Evolutionary conservation across 1,139 yeast species (phyloP).

Genomic region (Lodderomyces metapsilosis): DNA sequence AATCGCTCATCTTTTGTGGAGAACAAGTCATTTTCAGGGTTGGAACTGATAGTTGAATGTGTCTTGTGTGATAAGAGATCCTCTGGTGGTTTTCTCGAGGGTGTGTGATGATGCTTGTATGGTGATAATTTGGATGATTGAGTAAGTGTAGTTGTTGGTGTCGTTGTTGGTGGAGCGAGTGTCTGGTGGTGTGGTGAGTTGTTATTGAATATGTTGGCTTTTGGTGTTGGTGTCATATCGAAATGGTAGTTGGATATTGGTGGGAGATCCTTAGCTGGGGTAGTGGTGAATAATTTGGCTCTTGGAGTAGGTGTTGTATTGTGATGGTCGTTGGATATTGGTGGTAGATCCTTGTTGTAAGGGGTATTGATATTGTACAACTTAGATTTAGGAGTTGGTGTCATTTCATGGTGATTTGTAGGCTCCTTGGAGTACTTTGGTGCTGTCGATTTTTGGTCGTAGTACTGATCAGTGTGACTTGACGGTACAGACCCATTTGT

Average conservation of each 20-base stretch:
- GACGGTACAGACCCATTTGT: neutral
- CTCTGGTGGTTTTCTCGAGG: conserved; percentile 22
- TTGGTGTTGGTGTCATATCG: conserved; percentile 3
- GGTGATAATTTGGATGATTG: neutral
- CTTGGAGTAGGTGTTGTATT: conserved; percentile 2
- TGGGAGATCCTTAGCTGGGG: conserved; percentile 1
- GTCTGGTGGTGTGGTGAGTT: conserved; percentile 2
- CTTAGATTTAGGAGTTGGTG: neutral
- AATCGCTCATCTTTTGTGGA: conserved; percentile 30
- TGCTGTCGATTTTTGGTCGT: neutral
- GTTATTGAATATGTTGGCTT: neutral
- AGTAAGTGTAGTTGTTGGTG: neutral
- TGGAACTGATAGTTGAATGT: conserved; percentile 18
- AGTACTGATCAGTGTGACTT: neutral
- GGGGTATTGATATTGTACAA: neutral
- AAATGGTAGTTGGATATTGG: neutral
- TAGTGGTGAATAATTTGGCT: conserved; percentile 1
- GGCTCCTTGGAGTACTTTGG: neutral
- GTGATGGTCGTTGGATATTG: neutral
- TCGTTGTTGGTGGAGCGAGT: neutral
- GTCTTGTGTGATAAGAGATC: conserved; percentile 18
- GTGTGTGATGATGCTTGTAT: conserved; percentile 13
- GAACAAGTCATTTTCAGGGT: conserved; percentile 23
- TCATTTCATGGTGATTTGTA: neutral
- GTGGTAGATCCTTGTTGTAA: neutral